phyloP scores from a whole-genome alignment of 192 early-diverging fungal species.

The Coemansia sp. region DNA sequence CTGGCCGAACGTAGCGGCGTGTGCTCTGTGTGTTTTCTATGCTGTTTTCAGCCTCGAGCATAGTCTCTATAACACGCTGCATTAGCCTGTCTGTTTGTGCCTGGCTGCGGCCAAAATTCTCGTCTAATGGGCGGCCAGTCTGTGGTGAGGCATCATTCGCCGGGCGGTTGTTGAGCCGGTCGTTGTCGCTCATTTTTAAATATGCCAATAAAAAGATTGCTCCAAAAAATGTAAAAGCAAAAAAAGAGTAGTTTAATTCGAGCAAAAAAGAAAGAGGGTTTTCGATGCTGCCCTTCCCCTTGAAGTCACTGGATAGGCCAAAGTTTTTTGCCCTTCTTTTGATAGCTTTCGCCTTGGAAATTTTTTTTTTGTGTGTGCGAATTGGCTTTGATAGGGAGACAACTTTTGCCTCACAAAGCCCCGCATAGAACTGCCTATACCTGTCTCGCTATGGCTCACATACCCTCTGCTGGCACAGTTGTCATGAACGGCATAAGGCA shows the following conservation, averaged over 20 bases:
- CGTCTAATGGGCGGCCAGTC: background rate
- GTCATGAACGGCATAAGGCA: background rate
- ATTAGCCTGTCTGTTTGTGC: slow-evolving; percentile 17
- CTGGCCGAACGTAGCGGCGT: slow-evolving; percentile 1
- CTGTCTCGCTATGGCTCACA: background rate
- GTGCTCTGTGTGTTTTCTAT: background rate
- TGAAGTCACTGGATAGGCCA: no score
- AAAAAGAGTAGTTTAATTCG: background rate
- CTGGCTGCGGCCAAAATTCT: background rate
- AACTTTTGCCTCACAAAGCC: background rate
- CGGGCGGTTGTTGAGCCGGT: background rate
- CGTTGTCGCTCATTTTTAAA: background rate
- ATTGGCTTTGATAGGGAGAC: background rate
- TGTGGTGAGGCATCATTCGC: background rate
- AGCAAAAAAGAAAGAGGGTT: background rate
- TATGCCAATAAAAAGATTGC: background rate
- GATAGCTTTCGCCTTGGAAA: background rate
- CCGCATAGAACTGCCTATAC: background rate
- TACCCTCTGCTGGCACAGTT: background rate
- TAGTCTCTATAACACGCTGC: slow-evolving; percentile 14
- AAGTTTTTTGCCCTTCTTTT: background rate
- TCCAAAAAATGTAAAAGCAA: background rate
- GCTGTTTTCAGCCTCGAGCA: background rate
- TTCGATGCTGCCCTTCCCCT: background rate
- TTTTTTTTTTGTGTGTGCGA: background rate